Base-by-base conservation (phyloP, 495 filamentous ascomycete species). In the Penicillium desertorum region DNA sequence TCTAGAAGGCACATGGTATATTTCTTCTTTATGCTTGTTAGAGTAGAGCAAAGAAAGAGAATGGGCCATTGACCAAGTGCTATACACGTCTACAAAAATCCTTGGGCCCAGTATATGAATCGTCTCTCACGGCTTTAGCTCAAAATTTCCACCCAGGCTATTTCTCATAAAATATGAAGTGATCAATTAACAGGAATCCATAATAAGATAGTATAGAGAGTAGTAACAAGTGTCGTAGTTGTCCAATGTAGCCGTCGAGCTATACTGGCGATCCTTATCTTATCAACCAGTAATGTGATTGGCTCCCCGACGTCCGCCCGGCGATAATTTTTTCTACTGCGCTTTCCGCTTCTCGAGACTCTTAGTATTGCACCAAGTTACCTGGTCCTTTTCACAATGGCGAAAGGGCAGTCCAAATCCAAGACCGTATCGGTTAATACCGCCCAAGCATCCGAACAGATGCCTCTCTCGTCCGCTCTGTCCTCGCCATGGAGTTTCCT, bases 401-500 rank as follows among this genome's bases (percentile, higher is more conserved):
- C 57, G 41, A 65, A 55, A 59, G 20, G 43, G 23, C 57, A 62
- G 42, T 34, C 37, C 19, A 52, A 52, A 25, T 39, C 49, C 3
- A 41, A 37, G 49, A 22, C 42, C 5, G 52, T n/a, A 1, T 30
- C 45, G 56, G 52, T 10, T 29, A 10, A 48, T 36, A 45, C 47
- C 50, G 17, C 36, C 34, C 8, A 51, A 47, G 29, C 30, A 23
- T 30, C n/a, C 27, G 10, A 54, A 17, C 25, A 46, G 51, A 57
- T 52, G 41, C 16, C 63, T 34, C 62, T 74, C 14, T 60, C 67
- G n/a, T 58, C 64, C 9, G 62, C 61, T 2, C 50, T 77, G 19
- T 59, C 64, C 48, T 55, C 69, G 2, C 74, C 74, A 10, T 77
- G 74, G 74, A 50, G 67, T 44, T 95, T 96, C 64, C 77, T 96